Percentiles rank a stretch among this genome's conserved stretches.
Conservation (phyloP, 2,329 filamentous ascomycete genomes). For the Fusarium tricinctum region DNA sequence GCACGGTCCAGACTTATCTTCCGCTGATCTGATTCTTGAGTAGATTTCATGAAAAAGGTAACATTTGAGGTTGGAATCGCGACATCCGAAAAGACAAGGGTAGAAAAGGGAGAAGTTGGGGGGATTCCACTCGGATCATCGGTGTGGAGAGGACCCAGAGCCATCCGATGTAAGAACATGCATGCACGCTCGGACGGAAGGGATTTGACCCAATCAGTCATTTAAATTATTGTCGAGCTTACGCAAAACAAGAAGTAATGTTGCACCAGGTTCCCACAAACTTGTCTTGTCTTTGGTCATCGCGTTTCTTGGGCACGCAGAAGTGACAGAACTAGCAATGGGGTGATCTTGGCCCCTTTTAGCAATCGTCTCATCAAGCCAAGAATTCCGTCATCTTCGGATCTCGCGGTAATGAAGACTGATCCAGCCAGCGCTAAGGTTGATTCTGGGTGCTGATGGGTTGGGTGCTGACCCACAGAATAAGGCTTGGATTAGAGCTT, state of each 20-base stretch:
- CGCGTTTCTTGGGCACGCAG: neutral
- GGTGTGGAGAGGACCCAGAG: conserved; percentile 11
- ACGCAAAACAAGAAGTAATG: neutral
- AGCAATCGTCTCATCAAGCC: conserved; percentile 32
- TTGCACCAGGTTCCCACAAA: neutral
- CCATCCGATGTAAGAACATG: neutral
- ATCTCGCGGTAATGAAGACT: conserved; percentile 31
- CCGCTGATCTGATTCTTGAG: no score
- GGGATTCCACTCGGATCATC: conserved; percentile 10
- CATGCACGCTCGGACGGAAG: conserved; percentile 2
- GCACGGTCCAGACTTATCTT: no score
- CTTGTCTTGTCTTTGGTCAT: conserved; percentile 2
- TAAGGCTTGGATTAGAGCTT: conserved; percentile 29
- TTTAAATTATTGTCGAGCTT: neutral
- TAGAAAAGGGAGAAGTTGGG: neutral
- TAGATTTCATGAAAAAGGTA: no score
- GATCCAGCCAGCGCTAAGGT: conserved; percentile 24
- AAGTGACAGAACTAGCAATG: neutral
- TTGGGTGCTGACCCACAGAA: conserved; percentile 22
- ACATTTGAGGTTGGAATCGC: conserved; percentile 37
- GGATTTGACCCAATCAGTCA: neutral
- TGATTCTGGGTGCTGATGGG: neutral
- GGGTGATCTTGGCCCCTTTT: conserved; percentile 12
- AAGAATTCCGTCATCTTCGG: conserved; percentile 36
- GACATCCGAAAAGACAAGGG: conserved; percentile 38